Base-by-base conservation (phyloP, 441 rosid genomes). In the Metrosideros polymorpha region DNA sequence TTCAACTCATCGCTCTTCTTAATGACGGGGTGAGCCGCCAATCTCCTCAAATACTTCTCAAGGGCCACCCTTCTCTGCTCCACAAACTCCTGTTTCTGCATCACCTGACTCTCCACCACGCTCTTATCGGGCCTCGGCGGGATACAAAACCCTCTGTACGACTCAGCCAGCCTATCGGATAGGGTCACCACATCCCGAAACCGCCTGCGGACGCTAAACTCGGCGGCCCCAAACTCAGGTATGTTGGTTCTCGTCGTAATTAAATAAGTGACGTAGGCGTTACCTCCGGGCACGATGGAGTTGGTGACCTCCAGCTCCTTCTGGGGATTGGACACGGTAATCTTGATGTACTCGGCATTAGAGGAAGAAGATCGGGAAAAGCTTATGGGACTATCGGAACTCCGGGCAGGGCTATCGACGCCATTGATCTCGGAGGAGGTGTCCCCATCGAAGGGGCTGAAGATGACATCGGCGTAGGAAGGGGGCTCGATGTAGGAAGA, bases 61-160 rank as follows among this genome's bases (percentile, higher is more conserved):
- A 96, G 90, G 10, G 95, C 93, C 61, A 96, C 89, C 87, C 98
- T 91, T 88, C 98, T 92, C 90, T 95, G 98, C 93, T 96, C 98
- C 82, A 96, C 97, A 19, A 96, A 96, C 75, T 95, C 97, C 92
- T 94, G 97, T 88, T 96, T 96, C 84, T 96, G 98, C 98, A 96
- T 96, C 76, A 96, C 98, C 88, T 96, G 98, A 49, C 95, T 90
- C 94, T 95, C 98, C 8, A 96, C 97, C 19, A 96, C 97, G 71
- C 89, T 96, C 91, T 96, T 96, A 83, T 96, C 98, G 9, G 99
- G 98, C 51, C 99, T 86, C 0, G 98, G 97, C 5, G 98, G 98
- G 61, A 96, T 94, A 85, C 92, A 94, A 85, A 91, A 95, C 17
- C 98, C 99, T 88, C 97, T 83, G 57, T 92, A 95, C 22, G 98